phyloP scores from a whole-genome alignment of 352 stramenopile species.

The Hyaloperonospora brassicae region DNA sequence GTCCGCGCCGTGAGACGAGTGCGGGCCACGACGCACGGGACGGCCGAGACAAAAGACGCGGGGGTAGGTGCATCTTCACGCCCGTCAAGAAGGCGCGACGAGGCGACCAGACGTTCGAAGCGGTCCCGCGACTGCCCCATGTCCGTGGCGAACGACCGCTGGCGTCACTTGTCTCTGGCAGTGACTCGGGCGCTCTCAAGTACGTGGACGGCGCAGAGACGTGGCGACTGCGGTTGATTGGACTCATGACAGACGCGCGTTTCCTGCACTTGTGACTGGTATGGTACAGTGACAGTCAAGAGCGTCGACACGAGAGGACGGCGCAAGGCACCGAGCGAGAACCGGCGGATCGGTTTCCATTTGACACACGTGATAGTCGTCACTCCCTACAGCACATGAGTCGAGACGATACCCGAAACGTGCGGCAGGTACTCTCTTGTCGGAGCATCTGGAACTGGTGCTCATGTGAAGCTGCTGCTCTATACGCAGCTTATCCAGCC shows the following conservation, averaged over 20 bases:
- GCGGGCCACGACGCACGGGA: slow-evolving; percentile 3
- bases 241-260: background rate
- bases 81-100: slow-evolving; percentile 42
- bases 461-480: slow-evolving; percentile 1
- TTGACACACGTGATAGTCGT: background rate
- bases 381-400: slow-evolving; percentile 1
- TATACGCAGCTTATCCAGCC: slow-evolving; percentile 4
- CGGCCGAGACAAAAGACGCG: slow-evolving; percentile 5
- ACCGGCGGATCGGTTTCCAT: slow-evolving; percentile 1
- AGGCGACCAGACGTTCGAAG: slow-evolving; percentile 4
- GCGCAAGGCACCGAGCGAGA: background rate
- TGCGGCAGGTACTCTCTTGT: slow-evolving; percentile 11
- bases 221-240: background rate
- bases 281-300: slow-evolving; percentile 24
- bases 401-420: slow-evolving; percentile 1
- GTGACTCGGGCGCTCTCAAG: slow-evolving; percentile 38
- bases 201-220: slow-evolving; percentile 8
- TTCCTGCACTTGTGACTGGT: background rate
- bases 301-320: slow-evolving; percentile 20
- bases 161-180: slow-evolving; percentile 24
- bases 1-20: slow-evolving; percentile 5
- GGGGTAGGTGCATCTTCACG: slow-evolving; percentile 44
- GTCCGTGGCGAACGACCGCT: slow-evolving; percentile 5
- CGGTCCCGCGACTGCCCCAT: slow-evolving; percentile 2
- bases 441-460: background rate